phyloP scores from a whole-genome alignment of 305 asterid genomes.

The Euphrasia arctica region DNA sequence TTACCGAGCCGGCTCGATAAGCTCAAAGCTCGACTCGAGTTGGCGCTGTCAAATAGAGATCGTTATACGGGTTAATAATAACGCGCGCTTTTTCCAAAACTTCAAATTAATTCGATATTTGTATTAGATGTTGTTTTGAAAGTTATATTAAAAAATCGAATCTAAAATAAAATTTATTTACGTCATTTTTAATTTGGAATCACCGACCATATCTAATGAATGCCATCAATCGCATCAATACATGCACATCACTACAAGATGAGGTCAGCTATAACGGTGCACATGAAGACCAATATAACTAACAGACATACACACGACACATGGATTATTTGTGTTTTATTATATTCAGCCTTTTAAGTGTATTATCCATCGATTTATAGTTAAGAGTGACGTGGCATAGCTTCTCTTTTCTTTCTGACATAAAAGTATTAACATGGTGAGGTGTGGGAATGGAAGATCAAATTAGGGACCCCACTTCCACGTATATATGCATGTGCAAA shows the following conservation, averaged over 20 bases:
- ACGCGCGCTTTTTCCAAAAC: no score
- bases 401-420: conserved; percentile 1
- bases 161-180: no score
- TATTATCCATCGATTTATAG: not conserved
- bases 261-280: conserved; percentile 19
- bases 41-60: no score
- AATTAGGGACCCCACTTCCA: conserved; percentile 30
- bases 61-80: no score
- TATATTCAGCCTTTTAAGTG: not conserved
- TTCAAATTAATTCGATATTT: no score
- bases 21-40: no score
- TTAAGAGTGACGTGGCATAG: conserved; percentile 9
- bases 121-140: no score
- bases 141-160: no score
- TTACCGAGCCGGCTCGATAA: no score
- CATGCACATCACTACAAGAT: not conserved
- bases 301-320: not conserved
- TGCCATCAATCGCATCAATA: not conserved
- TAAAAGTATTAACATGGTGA: conserved; percentile 24
- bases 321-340: not conserved
- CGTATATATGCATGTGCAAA: conserved; percentile 36
- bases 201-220: not conserved
- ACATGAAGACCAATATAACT: conserved; percentile 26
- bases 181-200: no score
- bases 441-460: conserved; percentile 24